phyloP scores from a whole-genome alignment of 495 filamentous ascomycete species.

The Aspergillus nanangensis region DNA sequence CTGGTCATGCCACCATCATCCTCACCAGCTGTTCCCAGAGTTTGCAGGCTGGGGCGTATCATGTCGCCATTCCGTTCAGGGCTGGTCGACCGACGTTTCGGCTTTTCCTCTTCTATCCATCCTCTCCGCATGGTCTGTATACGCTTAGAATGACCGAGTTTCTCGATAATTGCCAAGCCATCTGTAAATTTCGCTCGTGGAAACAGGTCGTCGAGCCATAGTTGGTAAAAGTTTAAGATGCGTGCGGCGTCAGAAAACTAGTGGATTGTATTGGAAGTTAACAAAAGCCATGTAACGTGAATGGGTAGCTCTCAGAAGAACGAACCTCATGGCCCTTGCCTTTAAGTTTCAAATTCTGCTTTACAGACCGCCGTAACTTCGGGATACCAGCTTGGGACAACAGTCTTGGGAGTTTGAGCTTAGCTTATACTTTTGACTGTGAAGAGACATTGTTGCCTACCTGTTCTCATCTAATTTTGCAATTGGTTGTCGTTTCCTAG shows the following conservation, averaged over 20 bases:
- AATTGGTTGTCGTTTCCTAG: conserved; percentile 65
- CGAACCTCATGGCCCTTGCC: conserved; percentile 91
- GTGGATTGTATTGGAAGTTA: background rate
- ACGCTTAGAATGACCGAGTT: conserved; percentile 76
- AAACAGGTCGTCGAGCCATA: conserved; percentile 96
- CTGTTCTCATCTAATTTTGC: conserved; percentile 84
- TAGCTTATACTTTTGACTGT: background rate
- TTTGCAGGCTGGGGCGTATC: too few species aligned
- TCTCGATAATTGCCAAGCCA: conserved; percentile 87
- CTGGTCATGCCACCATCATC: too few species aligned
- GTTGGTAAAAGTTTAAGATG: conserved; percentile 84
- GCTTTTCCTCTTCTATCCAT: conserved; percentile 78
- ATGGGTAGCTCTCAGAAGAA: background rate
- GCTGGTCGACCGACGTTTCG: conserved; percentile 9
- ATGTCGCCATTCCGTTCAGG: background rate
- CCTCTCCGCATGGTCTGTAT: conserved; percentile 69
- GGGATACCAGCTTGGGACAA: conserved; percentile 79
- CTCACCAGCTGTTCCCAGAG: too few species aligned
- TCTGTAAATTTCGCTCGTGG: conserved; percentile 93
- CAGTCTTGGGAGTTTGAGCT: conserved; percentile 43
- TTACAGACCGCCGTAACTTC: conserved; percentile 67
- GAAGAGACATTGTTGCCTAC: conserved; percentile 36
- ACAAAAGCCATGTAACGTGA: conserved; percentile 62
- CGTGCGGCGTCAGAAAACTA: conserved; percentile 82
- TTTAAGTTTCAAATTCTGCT: conserved; percentile 70